Conservation (phyloP, 306 rosid genomes). For the Corylus avellana region DNA sequence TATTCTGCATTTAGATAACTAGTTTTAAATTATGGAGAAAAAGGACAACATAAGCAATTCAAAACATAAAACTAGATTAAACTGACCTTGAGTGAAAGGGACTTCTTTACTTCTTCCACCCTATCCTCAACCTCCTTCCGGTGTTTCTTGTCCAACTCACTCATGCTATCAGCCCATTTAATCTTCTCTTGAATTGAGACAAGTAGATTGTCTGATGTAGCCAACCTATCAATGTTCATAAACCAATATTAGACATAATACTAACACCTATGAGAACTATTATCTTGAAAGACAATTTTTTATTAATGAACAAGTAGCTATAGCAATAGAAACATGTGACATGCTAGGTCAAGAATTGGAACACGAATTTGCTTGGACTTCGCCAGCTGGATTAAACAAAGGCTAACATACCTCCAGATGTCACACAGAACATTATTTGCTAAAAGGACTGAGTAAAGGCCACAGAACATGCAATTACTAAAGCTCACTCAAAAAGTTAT, state of each 20-base stretch:
- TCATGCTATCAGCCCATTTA: slow-evolving; percentile 91
- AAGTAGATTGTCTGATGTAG: slow-evolving; percentile 78
- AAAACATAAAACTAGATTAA: slow-evolving; percentile 46
- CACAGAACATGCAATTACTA: background rate
- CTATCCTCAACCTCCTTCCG: slow-evolving; percentile 81
- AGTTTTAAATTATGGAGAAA: background rate
- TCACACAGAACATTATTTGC: background rate
- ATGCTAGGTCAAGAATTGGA: background rate
- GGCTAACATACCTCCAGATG: background rate
- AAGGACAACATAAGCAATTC: background rate
- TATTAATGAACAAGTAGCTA: background rate
- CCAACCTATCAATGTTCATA: slow-evolving; percentile 59
- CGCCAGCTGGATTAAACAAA: background rate
- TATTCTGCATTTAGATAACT: slow-evolving; percentile 1
- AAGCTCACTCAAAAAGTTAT: background rate
- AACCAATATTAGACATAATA: slow-evolving; percentile 5
- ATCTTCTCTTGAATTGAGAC: slow-evolving; percentile 92
- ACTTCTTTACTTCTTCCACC: slow-evolving; percentile 87
- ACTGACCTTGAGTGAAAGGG: slow-evolving; percentile 86
- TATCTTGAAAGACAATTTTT: slow-evolving; percentile 13
- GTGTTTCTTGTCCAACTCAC: slow-evolving; percentile 81
- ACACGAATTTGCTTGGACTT: background rate
- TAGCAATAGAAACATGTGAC: background rate
- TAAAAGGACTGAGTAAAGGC: background rate
- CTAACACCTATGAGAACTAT: background rate